Evolutionary conservation across 192 early-diverging fungal species (phyloP).

Genomic region (Pilobolus umbonatus): DNA sequence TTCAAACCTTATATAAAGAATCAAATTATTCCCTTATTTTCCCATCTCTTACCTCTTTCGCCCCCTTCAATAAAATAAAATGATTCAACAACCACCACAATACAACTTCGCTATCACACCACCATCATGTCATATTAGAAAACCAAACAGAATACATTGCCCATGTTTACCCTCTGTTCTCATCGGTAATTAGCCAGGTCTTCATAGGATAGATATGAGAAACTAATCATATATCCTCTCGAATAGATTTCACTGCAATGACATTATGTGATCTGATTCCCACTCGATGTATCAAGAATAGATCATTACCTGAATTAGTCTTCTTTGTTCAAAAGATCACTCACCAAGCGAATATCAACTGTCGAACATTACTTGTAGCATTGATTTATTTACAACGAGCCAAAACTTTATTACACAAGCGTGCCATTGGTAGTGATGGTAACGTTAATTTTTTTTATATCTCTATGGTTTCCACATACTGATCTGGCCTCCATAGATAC

Average conservation of each 20-base stretch:
- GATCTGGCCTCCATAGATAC: conserved; percentile 14
- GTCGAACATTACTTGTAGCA: conserved; percentile 22
- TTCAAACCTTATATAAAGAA: no score
- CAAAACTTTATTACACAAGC: conserved; percentile 19
- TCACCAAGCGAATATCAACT: conserved; percentile 17
- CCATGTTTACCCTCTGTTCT: conserved; percentile 11
- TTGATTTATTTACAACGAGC: conserved; percentile 31
- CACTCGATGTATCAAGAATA: not conserved
- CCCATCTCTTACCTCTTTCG: not conserved
- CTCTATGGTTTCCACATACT: not conserved
- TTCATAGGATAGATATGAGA: not conserved
- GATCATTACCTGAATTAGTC: conserved; percentile 35
- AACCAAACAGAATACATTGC: not conserved
- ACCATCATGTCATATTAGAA: not conserved
- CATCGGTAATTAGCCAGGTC: conserved; percentile 9
- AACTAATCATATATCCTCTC: not conserved
- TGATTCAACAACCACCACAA: conserved; percentile 7
- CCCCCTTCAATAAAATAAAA: not conserved
- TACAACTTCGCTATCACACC: not conserved
- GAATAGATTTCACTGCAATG: conserved; percentile 30
- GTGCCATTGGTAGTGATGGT: conserved; percentile 28
- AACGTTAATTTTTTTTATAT: conserved; percentile 2
- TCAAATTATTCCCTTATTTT: not conserved
- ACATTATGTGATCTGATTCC: conserved; percentile 32
- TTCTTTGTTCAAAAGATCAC: conserved; percentile 34